Base-by-base conservation (phyloP, 805 yeast genomes). In the Yamadazyma kitorensis region DNA sequence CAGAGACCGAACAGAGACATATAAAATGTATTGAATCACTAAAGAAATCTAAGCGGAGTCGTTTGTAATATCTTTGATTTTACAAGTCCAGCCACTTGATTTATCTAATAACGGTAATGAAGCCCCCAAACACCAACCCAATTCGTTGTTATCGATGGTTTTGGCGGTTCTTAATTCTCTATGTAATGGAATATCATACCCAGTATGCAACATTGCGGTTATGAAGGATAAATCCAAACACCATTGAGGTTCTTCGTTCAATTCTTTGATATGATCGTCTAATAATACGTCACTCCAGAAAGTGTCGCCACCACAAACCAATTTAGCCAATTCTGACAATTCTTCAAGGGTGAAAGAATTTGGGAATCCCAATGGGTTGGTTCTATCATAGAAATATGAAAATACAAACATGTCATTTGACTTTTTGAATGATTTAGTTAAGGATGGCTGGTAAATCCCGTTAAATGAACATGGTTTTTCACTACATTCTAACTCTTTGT, bases 111-210 rank as follows among this genome's bases (percentile, higher is more conserved):
- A 67, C 6, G 98, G 98, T 49, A 93, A 73, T 2, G 97, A 86
- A 2, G 98, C 98, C 49, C 99, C 99, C 37, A 93, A 70, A 69
- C 98, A 93, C 99, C 99, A 93, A 21, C 98, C 99, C 33, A 93
- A 72, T 65, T 93, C 98, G 51, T 86, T 88, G 54, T 80, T 78
- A 33, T 80, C 83, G 49, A 93, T 86, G 56, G 78, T 88, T 68
- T 87, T 80, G 6, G 97, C 98, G 5, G 96, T 93, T 59, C 78
- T 85, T 48, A 93, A 78, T 61, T 91, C 97, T 58, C 98, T 80
- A 45, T 74, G 70, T 39, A 86, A 73, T 41, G 97, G 96, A 45
- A 93, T 87, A 49, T 91, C 97, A 61, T 93, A 93, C 27, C 99
- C 99, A n/a, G 89, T 82, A 61, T 89, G 96, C 45, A 93, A 70